phyloP scores from a whole-genome alignment of 1,284 basidiomycete genomes.

The Austroboletus niveus region DNA sequence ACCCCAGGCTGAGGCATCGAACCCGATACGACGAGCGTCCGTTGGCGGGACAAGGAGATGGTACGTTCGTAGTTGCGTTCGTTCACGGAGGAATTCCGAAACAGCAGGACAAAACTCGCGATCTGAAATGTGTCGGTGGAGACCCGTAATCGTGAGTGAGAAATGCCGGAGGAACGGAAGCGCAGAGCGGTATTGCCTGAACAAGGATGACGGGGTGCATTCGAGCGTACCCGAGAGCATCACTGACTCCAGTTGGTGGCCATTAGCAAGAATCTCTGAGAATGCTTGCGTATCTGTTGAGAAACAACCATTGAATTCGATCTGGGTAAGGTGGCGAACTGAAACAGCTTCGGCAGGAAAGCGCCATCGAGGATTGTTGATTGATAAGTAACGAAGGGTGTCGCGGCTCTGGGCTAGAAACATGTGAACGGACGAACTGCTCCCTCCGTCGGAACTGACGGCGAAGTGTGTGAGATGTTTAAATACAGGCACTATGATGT shows the following conservation, averaged over 20 bases:
- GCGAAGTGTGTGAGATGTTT: conserved; percentile 59
- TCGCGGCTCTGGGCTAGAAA: conserved; percentile 55
- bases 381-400: conserved; percentile 51
- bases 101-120: conserved; percentile 65
- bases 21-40: conserved; percentile 53
- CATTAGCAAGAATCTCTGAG: conserved; percentile 55
- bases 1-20: conserved; percentile 67
- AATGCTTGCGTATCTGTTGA: conserved; percentile 50
- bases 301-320: conserved; percentile 60
- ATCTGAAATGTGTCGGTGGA: conserved; percentile 50
- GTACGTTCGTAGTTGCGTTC: conserved; percentile 51
- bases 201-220: conserved; percentile 46
- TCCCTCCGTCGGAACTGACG: conserved; percentile 43
- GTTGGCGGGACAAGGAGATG: conserved; percentile 51
- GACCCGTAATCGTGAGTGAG: conserved; percentile 46
- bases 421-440: conserved; percentile 38
- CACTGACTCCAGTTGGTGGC: conserved; percentile 61
- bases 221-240: conserved; percentile 53
- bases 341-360: conserved; percentile 54
- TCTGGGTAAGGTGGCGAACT: conserved; percentile 60
- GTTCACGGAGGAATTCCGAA: conserved; percentile 61
- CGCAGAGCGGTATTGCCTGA: conserved; percentile 39
- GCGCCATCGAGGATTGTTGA: conserved; percentile 55
- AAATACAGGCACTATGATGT: conserved; percentile 55
- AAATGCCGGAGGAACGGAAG: conserved; percentile 66